phyloP scores from a whole-genome alignment of 140 eudicot species.

The Oenanthe javanica region DNA sequence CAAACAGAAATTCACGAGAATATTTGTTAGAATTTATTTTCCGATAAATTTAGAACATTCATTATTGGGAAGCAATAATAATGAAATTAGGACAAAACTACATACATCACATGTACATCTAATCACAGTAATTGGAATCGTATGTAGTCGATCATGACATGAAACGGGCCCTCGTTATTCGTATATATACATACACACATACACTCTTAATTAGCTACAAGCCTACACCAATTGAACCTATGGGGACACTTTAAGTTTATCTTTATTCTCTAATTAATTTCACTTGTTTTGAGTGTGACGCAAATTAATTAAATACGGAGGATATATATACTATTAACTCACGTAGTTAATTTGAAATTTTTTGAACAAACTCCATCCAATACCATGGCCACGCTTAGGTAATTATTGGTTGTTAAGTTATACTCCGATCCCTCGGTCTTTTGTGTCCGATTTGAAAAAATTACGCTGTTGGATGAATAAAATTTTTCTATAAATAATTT shows the following conservation, averaged over 20 bases:
- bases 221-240: background rate
- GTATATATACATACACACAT: background rate
- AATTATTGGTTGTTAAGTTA: too few relatives aligned
- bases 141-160: background rate
- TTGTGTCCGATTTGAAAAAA: too few relatives aligned
- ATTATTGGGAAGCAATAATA: slow-evolving; percentile 13
- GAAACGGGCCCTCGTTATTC: background rate
- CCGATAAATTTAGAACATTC: background rate
- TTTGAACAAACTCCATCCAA: background rate
- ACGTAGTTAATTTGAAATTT: too few relatives aligned
- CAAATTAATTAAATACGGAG: too few relatives aligned
- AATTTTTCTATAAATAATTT: too few relatives aligned
- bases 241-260: background rate
- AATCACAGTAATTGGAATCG: slow-evolving; percentile 1
- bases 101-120: background rate
- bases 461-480: too few relatives aligned
- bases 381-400: background rate
- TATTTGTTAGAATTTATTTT: too few relatives aligned
- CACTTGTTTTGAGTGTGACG: background rate
- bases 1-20: too few relatives aligned
- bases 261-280: background rate
- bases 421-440: too few relatives aligned
- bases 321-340: too few relatives aligned
- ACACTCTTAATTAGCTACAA: background rate
- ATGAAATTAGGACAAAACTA: slow-evolving; percentile 9